Evolutionary conservation across 192 early-diverging fungal species (phyloP).

Genomic region (Podila horticola): DNA sequence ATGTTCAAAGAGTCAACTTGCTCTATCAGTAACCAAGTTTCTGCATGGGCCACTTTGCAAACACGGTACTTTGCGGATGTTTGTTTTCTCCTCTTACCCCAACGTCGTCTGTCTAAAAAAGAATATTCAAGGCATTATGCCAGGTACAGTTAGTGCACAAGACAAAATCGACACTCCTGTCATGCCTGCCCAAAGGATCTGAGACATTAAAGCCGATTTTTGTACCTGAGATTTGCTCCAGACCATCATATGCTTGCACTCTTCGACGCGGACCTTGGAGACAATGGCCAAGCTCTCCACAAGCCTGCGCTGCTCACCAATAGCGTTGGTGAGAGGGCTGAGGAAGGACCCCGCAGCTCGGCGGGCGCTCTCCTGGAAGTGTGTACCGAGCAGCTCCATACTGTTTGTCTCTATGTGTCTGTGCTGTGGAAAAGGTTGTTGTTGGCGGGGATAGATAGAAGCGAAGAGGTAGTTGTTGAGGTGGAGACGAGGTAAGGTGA

Average conservation of each 20-base stretch:
- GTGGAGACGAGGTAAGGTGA: too few relatives aligned
- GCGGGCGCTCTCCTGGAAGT: conserved; percentile 46
- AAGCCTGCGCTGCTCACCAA: conserved; percentile 44
- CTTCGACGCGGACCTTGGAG: conserved; percentile 46
- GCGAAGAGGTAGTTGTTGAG: not conserved
- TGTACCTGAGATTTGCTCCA: conserved; percentile 48
- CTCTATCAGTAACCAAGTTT: not conserved
- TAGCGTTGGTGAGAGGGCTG: conserved; percentile 47
- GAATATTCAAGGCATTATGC: not conserved
- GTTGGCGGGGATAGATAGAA: not conserved
- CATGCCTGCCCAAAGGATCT: not conserved
- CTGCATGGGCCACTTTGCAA: not conserved
- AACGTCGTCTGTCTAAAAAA: conserved; percentile 39
- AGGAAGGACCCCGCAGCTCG: conserved; percentile 49
- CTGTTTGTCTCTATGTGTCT: not conserved
- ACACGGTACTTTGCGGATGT: not conserved
- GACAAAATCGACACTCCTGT: not conserved
- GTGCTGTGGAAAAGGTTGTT: not conserved
- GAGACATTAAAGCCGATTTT: not conserved
- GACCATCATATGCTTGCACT: conserved; percentile 53
- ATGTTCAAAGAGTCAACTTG: not conserved
- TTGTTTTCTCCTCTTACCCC: conserved; percentile 17
- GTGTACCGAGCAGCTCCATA: conserved; percentile 40
- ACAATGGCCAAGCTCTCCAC: conserved; percentile 38
- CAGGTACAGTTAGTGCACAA: not conserved